Evolutionary conservation across 441 rosid species (phyloP), one percentile per base, ranked within the genome.

Genomic region (Melastoma candidum): DNA sequence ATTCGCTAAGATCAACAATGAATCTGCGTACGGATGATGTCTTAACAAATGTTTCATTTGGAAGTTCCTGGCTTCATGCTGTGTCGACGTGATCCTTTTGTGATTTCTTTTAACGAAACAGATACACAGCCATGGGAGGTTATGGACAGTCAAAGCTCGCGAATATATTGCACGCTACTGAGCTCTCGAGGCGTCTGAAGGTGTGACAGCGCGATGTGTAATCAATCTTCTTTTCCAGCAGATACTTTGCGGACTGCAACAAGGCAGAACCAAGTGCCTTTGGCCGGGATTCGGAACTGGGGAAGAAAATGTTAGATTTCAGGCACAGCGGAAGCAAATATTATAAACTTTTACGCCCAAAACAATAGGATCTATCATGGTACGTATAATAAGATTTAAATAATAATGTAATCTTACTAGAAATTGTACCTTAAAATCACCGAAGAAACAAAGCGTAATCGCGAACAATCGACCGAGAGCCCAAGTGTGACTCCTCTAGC

Each of bases 81-180:
- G 22, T 8, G 27, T 44, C 17, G 44, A 13, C 25, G 6, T 25
- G 45, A 7, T 32, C 56, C 11, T 27, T 17, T 17, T 17, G 22
- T 17, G 22, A 17, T 17, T 17, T 32, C 17, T 32, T 46, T 48
- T 48, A 29, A 63, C 22, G 22, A 12, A 27, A 10, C 65, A 82
- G 90, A 39, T 82, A 82, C 59, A 53, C n/a, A 47, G 25, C 63
- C 36, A 6, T 69, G 47, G 53, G 7, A 52, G 82, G 84, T 9
- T 82, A 82, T 69, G 84, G 75, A 26, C 90, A 80, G 58, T 80
- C 85, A 46, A 82, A 82, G 76, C 82, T 82, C 12, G 68, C 75
- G 47, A 82, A 80, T 44, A 47, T 57, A 44, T 46, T 51, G 44
- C 58, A 57, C 57, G 68, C 49, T 4, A 47, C 26, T 1, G 68